Percentiles rank a stretch among this genome's conserved stretches.
Evolutionary conservation across 1,139 yeast species (phyloP).

Genomic region (Debaryomyces subglobosus): DNA sequence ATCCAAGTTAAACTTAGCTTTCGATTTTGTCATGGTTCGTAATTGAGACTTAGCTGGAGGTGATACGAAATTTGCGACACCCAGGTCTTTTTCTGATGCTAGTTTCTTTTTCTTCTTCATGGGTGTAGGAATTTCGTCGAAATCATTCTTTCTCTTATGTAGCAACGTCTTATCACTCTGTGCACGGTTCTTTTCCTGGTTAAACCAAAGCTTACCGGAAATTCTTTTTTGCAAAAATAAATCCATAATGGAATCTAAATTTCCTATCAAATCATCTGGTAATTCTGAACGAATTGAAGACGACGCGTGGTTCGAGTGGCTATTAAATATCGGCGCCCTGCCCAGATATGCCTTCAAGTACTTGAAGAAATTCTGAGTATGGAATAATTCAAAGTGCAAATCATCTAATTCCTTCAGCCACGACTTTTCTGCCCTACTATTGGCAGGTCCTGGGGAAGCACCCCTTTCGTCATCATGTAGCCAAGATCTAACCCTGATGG

Average conservation of each 20-base stretch:
- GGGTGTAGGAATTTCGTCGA: neutral
- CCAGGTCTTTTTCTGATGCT: neutral
- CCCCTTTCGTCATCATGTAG: neutral
- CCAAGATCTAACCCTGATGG: slow-evolving; percentile 18
- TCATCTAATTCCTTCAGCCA: slow-evolving; percentile 14
- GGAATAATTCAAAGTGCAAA: slow-evolving; percentile 15
- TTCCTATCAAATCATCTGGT: slow-evolving; percentile 15
- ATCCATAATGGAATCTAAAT: slow-evolving; percentile 25
- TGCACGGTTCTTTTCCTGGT: neutral
- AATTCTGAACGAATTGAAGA: slow-evolving; percentile 3
- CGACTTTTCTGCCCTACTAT: neutral
- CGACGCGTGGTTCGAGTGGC: slow-evolving; percentile 11
- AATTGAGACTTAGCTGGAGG: neutral
- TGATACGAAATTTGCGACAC: neutral
- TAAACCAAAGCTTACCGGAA: slow-evolving; percentile 19
- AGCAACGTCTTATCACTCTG: neutral
- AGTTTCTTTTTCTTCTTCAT: slow-evolving; percentile 9
- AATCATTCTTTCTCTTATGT: slow-evolving; percentile 13
- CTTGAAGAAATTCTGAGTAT: slow-evolving; percentile 7
- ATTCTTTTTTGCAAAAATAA: slow-evolving; percentile 21
- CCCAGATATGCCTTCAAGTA: slow-evolving; percentile 8
- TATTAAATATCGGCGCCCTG: slow-evolving; percentile 11
- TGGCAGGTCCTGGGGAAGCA: neutral
- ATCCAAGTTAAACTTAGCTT: slow-evolving; percentile 11
- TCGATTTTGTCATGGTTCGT: neutral